Evolutionary conservation across 2,329 filamentous ascomycete species (phyloP), one percentile per base, ranked within the genome.

Genomic region (Phaeosphaeria sp.): DNA sequence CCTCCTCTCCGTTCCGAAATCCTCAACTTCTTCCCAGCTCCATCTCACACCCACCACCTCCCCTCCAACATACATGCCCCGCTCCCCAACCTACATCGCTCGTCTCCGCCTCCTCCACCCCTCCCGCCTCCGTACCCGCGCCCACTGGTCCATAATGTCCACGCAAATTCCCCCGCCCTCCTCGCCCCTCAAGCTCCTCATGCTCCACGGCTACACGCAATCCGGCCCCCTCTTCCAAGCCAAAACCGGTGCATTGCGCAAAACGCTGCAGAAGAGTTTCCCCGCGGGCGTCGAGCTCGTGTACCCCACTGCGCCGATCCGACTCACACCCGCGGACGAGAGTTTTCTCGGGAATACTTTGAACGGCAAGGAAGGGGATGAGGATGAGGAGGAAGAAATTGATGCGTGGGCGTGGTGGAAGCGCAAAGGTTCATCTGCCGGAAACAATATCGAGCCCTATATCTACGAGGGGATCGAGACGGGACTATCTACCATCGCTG

Each of bases 391-490:
- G 3, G 81, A 84, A 43, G 82, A 86, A 46, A 79, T 84, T 20
- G 91, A 95, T 69, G 85, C 87, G 3, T 97, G 89, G 84, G 91
- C 87, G 13, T 98, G 94, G 94, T 97, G 92, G 84, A 86, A 85
- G 52, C 86, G 84, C 33, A 84, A 92, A 66, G 88, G 89, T n/a
- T n/a, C n/a, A n/a, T n/a, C n/a, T n/a, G n/a, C n/a, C n/a, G n/a
- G n/a, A n/a, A n/a, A n/a, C 42, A 33, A 44, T 4, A 58, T 82
- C 1, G 77, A 84, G 22, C 77, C 79, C 2, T 81, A 78, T 55
- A 65, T 60, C 3, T 97, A 96, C 77, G 82, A 84, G 9, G 86
- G 87, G 0, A 77, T 97, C 2, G 86, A 90, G n/a, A 78, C 85
- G 20, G 92, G 91, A 1, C 83, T 97, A 66, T 77, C 73, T 0